Evolutionary conservation across 176 grass and related monocot species (phyloP).

Genomic region (Stipa capillata): DNA sequence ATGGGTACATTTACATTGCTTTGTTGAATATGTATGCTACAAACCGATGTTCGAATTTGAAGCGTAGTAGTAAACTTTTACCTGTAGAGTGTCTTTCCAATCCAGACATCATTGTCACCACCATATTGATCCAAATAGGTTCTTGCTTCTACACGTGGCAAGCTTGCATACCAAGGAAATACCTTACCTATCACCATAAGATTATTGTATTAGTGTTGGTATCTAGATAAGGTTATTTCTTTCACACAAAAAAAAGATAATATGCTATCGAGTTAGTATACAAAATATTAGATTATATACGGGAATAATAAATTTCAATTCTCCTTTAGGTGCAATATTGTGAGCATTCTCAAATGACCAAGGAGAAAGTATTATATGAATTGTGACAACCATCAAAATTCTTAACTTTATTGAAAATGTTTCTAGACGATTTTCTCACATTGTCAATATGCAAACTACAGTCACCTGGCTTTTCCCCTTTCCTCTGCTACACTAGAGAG

Average conservation of each 20-base stretch:
- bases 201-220: not conserved
- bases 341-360: not conserved
- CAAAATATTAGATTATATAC: not conserved
- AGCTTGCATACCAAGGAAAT: slow-evolving; percentile 75
- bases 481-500: too few species aligned
- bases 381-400: too few species aligned
- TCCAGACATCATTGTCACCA: slow-evolving; percentile 60
- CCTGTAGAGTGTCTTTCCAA: slow-evolving; percentile 90
- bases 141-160: slow-evolving; percentile 70
- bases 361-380: too few species aligned
- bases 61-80: not conserved
- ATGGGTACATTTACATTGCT: not conserved
- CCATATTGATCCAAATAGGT: slow-evolving; percentile 75
- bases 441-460: too few species aligned
- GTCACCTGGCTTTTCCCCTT: too few species aligned
- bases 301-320: not conserved
- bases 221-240: not conserved
- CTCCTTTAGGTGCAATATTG: not conserved
- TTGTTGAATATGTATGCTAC: not conserved
- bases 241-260: not conserved
- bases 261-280: too few species aligned
- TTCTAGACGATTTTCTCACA: too few species aligned
- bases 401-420: too few species aligned
- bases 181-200: slow-evolving; percentile 39
- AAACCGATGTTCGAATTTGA: not conserved